A percentile compares a stretch with the other conserved stretches of the same genome.
phyloP scores from a whole-genome alignment of 352 stramenopile species.

The Thalassiosira mediterranea region DNA sequence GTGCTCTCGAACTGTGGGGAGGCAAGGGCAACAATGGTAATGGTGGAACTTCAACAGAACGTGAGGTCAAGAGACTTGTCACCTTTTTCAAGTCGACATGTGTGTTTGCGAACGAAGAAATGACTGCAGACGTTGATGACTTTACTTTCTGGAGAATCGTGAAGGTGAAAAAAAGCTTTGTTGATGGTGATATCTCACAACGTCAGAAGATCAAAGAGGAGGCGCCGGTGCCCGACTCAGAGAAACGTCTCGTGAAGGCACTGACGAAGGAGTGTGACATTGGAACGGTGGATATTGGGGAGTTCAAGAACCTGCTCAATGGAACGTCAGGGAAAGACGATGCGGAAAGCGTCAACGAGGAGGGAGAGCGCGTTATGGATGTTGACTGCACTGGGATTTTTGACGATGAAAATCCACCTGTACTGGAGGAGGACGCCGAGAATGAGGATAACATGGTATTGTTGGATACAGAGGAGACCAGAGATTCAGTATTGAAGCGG shows the following conservation, averaged over 20 bases:
- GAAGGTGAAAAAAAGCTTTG: neutral
- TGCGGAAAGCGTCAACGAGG: neutral
- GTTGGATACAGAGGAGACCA: neutral
- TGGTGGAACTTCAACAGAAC: neutral
- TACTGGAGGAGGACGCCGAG: neutral
- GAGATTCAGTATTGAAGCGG: constrained; percentile 5
- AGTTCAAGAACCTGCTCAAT: constrained; percentile 2
- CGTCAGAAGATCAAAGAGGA: no score
- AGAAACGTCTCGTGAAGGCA: neutral
- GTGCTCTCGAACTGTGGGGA: constrained; percentile 10
- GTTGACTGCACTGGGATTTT: constrained; percentile 8
- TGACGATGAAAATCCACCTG: constrained; percentile 4
- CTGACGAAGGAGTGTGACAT: neutral
- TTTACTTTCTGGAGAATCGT: neutral
- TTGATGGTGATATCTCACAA: neutral
- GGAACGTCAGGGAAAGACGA: neutral
- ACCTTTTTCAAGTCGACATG: neutral
- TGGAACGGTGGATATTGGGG: neutral
- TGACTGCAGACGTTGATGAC: neutral
- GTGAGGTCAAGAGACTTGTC: neutral
- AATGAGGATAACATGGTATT: constrained; percentile 1
- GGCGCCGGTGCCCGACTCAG: neutral
- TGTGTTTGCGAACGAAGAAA: neutral
- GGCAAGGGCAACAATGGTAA: neutral
- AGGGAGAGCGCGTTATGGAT: neutral